These are phyloP conservation scores for Chlorella vulgaris DNA, from an alignment of 139 green algal species.

Conservation along the genomic window DNA sequence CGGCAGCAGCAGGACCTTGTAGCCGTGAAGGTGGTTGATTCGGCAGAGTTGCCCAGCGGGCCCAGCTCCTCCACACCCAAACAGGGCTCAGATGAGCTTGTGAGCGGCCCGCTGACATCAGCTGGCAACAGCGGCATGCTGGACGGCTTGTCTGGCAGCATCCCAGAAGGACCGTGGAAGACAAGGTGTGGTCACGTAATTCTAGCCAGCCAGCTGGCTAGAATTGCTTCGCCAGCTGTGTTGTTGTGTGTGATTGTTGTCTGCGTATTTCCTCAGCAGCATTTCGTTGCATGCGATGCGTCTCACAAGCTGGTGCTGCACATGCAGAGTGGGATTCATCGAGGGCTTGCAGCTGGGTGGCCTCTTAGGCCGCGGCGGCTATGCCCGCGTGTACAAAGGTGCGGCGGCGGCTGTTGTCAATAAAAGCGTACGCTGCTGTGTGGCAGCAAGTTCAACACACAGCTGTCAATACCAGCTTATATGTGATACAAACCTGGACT, in stretches of 20 bases:
- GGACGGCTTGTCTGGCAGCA: background rate
- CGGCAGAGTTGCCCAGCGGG: background rate
- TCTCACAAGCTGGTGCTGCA: background rate
- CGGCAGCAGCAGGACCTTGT: background rate
- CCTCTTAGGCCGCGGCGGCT: background rate
- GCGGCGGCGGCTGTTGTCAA: too few species aligned
- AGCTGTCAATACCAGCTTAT: too few species aligned
- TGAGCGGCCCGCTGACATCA: too few species aligned
- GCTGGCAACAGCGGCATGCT: background rate
- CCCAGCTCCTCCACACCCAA: too few species aligned
- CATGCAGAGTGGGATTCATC: background rate
- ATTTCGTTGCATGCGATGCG: too few species aligned
- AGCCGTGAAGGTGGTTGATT: background rate
- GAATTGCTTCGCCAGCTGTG: background rate
- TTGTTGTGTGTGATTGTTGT: too few species aligned
- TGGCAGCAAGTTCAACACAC: too few species aligned
- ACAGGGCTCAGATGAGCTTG: too few species aligned
- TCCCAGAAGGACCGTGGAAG: background rate
- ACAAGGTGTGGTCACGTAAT: background rate
- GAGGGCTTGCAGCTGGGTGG: background rate
- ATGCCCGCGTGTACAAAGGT: slow-evolving; percentile 4
- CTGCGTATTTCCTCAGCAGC: too few species aligned
- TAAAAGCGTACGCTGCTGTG: too few species aligned
- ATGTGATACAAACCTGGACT: too few species aligned
- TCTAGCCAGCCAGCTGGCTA: background rate